A percentile compares a stretch with the other conserved stretches of the same genome.
Evolutionary conservation across 2,329 filamentous ascomycete species (phyloP).

Genomic region (Juglanconis juglandina): DNA sequence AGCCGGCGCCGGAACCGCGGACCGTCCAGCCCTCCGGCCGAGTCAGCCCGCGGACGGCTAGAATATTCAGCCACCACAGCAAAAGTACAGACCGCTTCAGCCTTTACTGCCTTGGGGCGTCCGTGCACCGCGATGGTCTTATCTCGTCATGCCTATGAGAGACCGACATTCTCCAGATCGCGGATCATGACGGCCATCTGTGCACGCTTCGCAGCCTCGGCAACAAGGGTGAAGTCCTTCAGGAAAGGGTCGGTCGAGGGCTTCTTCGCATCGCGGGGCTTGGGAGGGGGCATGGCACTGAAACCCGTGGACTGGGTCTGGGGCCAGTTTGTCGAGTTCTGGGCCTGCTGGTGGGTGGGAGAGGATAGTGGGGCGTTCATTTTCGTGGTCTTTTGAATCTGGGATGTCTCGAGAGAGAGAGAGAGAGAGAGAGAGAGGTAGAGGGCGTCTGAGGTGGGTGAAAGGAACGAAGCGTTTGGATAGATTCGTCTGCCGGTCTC

Average conservation of each 20-base stretch:
- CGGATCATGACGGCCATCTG: constrained; percentile 86
- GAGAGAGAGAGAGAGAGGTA: not conserved
- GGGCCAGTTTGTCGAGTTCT: constrained; percentile 26
- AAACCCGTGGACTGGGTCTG: constrained; percentile 24
- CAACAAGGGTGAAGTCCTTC: constrained; percentile 78
- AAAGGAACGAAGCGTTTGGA: not conserved
- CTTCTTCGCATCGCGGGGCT: constrained; percentile 24
- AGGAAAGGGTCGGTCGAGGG: constrained; percentile 60
- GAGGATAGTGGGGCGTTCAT: constrained; percentile 33
- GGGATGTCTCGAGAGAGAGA: not conserved
- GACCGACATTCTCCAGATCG: constrained; percentile 72
- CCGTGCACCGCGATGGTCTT: too few species aligned
- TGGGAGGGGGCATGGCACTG: constrained; percentile 21
- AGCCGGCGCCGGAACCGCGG: too few species aligned
- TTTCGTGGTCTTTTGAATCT: not conserved
- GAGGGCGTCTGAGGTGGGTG: too few species aligned
- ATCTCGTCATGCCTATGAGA: constrained; percentile 36
- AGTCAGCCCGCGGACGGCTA: too few species aligned
- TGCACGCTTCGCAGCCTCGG: constrained; percentile 88
- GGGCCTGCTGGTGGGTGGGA: constrained; percentile 24
- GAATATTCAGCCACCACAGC: too few species aligned
- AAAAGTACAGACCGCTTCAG: too few species aligned
- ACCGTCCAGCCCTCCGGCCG: too few species aligned
- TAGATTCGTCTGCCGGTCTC: not conserved
- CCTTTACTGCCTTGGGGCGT: too few species aligned